A percentile compares a stretch with the other conserved stretches of the same genome.
phyloP scores from a whole-genome alignment of 768 basidiomycete species.

The Leucocoprinus leucothites region DNA sequence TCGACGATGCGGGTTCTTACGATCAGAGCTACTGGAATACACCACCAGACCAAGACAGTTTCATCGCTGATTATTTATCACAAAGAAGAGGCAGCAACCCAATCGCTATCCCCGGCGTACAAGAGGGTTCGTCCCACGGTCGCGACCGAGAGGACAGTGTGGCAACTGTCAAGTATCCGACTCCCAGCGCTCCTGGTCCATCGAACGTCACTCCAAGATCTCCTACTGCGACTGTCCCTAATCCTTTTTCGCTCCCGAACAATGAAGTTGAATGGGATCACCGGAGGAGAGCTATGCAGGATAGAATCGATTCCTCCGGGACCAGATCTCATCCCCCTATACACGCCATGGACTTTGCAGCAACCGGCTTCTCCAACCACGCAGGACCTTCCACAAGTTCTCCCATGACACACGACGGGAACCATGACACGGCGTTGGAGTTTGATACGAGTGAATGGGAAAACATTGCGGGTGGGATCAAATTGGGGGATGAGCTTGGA shows the following conservation, averaged over 20 bases:
- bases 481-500: slow-evolving; percentile 21
- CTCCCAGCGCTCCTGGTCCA: slow-evolving; percentile 2
- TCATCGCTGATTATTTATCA: slow-evolving; percentile 7
- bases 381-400: slow-evolving; percentile 1
- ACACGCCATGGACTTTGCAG: slow-evolving; percentile 4
- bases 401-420: slow-evolving; percentile 6
- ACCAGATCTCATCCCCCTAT: not conserved
- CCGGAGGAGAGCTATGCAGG: slow-evolving; percentile 36
- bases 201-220: slow-evolving; percentile 19
- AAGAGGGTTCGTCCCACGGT: slow-evolving; percentile 19
- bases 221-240: slow-evolving; percentile 7
- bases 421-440: slow-evolving; percentile 27
- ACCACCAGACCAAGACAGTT: slow-evolving; percentile 18
- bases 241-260: slow-evolving; percentile 43
- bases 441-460: slow-evolving; percentile 38
- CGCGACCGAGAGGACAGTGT: slow-evolving; percentile 58
- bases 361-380: slow-evolving; percentile 3
- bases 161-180: slow-evolving; percentile 30
- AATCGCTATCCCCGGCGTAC: slow-evolving; percentile 51
- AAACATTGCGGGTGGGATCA: slow-evolving; percentile 14
- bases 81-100: slow-evolving; percentile 55
- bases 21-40: slow-evolving; percentile 12
- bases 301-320: slow-evolving; percentile 17
- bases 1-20: slow-evolving; percentile 28
- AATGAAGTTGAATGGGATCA: slow-evolving; percentile 58